Base-by-base conservation (phyloP, 768 basidiomycete species). In the Russula dissimulans region DNA sequence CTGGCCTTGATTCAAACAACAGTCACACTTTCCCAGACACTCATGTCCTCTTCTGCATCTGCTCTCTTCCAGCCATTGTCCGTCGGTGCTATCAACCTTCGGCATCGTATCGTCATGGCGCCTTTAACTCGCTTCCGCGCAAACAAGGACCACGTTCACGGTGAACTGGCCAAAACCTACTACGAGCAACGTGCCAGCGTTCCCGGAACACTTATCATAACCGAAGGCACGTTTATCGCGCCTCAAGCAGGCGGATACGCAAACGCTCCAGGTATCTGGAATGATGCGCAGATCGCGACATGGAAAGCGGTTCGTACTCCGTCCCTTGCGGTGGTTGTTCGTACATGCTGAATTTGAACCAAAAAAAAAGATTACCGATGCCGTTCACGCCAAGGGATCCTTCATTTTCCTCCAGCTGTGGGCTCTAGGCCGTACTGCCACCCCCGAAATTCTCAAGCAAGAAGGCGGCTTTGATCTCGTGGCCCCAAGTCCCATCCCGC, bases 201-300 rank as follows among this genome's bases (percentile, higher is more conserved):
- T 0, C 76, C 79, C 0, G 84, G 84, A 0, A 83, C 79, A 0
- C 70, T 86, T 10, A 69, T 83, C 46, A 76, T 88, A 57, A 70
- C 81, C 2, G 84, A 87, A 69, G 84, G 75, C 0, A 82, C 82
- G 2, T 71, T 77, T 54, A 78, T 87, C 50, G 75, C 79, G 0
- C 68, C 70, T 1, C 65, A 76, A 14, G 82, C 83, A 0, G 81
- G 79, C 3, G 84, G 82, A 1, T 74, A 71, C 44, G 52, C 59
- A 1, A 70, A 81, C 56, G 76, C 79, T 0, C 87, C 87, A 1
- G 87, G 87, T 0, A 81, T 88, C 56, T 88, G 79, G 75, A 81
- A 69, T n/a, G 68, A 78, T 3, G 81, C 78, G 26, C 88, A 91
- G 63, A 77, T 77, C 34, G 60, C 66, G 9, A 75, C 65, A 0